Evolutionary conservation across 2,329 filamentous ascomycete species (phyloP), one percentile per base, ranked within the genome.

Genomic region (Cadophora malorum): DNA sequence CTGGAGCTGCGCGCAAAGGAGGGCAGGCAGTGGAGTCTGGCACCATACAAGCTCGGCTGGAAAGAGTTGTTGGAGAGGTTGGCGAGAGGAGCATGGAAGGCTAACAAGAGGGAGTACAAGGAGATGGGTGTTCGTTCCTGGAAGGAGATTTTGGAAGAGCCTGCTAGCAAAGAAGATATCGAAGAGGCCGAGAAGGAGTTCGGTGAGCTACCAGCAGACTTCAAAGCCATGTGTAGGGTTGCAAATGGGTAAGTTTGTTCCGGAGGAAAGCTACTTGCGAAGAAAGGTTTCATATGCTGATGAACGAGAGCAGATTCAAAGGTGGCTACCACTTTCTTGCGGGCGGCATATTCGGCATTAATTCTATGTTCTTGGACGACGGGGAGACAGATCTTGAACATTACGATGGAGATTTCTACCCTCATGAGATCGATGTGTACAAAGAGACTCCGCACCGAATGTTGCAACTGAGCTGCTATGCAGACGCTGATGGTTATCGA

Each of bases 191-290:
- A 71, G 38, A 16, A 62, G 10, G 41, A 64, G 28, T 21, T 63
- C 63, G 69, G 69, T 10, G 49, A 66, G 49, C 31, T 70, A 14
- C 65, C 70, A 12, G 21, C 33, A 4, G 68, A 69, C 19, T 70
- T 71, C 9, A 70, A 68, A n/a, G 68, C 68, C 0, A 71, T 71
- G 68, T 23, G 68, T 25, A 47, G 64, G 31, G 31, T 70, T 50
- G 59, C 70, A 4, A 67, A 70, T 63, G 68, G 70, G 66, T 71
- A 49, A 53, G 68, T 70, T 21, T 9, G 19, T 6, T 21, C 8
- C 21, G 19, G 5, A 8, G 6, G 5, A 6, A 21, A 21, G 41
- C 6, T 21, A 5, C 19, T 49, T 49, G 19, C 8, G n/a, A 49
- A 5, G 45, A 21, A 49, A 19, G 9, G 6, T 21, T 8, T 21